Evolutionary conservation across 1,284 basidiomycete genomes (phyloP).

Genomic region (Malassezia furfur): DNA sequence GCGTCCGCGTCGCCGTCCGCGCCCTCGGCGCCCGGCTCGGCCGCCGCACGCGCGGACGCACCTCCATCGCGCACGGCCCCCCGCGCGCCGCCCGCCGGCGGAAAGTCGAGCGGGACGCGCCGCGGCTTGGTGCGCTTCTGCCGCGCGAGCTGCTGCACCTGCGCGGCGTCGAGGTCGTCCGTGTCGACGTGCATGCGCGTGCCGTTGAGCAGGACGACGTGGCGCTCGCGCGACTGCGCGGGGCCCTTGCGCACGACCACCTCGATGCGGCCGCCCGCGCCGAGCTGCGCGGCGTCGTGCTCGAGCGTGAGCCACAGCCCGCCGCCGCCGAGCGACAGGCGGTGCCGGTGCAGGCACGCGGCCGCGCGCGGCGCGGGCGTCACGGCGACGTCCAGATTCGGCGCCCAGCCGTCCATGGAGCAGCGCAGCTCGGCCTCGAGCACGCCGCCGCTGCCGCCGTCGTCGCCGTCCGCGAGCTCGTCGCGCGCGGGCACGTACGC

Average conservation of each 20-base stretch:
- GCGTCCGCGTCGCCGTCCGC: background rate
- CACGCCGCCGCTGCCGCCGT: no score
- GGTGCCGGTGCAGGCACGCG: constrained; percentile 74
- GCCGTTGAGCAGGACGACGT: constrained; percentile 80
- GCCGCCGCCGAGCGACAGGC: constrained; percentile 74
- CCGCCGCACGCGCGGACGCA: background rate
- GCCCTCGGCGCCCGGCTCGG: background rate
- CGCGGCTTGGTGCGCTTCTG: constrained; percentile 77
- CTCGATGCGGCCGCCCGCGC: constrained; percentile 59
- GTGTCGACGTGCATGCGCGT: constrained; percentile 74
- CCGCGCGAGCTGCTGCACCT: constrained; percentile 70
- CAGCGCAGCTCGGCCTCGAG: constrained; percentile 91
- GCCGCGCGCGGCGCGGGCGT: constrained; percentile 84
- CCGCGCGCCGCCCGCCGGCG: background rate
- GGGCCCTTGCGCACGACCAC: constrained; percentile 61
- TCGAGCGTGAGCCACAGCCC: constrained; percentile 92
- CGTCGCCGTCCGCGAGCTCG: constrained; percentile 52
- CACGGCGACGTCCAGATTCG: constrained; percentile 75
- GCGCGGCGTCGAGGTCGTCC: constrained; percentile 79
- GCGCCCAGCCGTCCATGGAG: constrained; percentile 83
- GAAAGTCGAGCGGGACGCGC: constrained; percentile 75
- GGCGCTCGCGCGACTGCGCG: constrained; percentile 55
- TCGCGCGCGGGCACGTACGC: constrained; percentile 63
- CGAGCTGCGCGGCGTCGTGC: constrained; percentile 68
- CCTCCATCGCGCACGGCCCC: no score